Base-by-base conservation (phyloP, 371 early-diverging fungal genomes). In the Mucor mucedo region DNA sequence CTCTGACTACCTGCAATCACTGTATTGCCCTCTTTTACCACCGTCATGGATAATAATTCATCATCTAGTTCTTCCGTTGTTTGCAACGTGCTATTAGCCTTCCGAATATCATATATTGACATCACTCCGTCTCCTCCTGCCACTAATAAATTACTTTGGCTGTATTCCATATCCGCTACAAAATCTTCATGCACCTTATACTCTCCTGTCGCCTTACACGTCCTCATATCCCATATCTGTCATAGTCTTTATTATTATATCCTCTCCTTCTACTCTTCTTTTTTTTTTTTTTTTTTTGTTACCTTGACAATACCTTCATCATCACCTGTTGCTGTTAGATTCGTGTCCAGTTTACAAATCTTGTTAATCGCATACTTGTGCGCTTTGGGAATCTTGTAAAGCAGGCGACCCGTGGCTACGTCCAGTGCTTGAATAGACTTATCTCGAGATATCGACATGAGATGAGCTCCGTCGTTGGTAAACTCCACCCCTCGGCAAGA, bases 1-100 rank as follows among this genome's bases (percentile, higher is more conserved):
- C 86, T 87, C 68, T 94, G 92, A 13, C 94, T 88, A 11, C 97
- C 97, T 3, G 90, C 91, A 8, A 94, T 85, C 2, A 89, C 91
- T 5, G 93, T 92, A 11, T 80, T 83, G 10, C 84, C 87, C 65
- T 90, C 82, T 79, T 88, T 89, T 32, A 97, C 82, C 13, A 93
- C 65, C 7, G 81, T 75, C 13, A 95, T 80, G 9, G 89, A 93
- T 35, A 95, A 72, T 58, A 96, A 77, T 68, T 96, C 97, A 69
- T 95, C 96, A 49, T 96, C 96, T 72, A 93, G 85, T 58, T 89
- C 86, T 9, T 88, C 94, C 7, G 94, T 92, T 53, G 86, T 81
- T 41, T 81, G 87, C 21, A 89, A 65, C 32, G 90, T 83, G 50
- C 87, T 87, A 30, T 48, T 54, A 16, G 83, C 65, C 64, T 91